phyloP scores from a whole-genome alignment of 257 asterid species.

The Salvia splendens region DNA sequence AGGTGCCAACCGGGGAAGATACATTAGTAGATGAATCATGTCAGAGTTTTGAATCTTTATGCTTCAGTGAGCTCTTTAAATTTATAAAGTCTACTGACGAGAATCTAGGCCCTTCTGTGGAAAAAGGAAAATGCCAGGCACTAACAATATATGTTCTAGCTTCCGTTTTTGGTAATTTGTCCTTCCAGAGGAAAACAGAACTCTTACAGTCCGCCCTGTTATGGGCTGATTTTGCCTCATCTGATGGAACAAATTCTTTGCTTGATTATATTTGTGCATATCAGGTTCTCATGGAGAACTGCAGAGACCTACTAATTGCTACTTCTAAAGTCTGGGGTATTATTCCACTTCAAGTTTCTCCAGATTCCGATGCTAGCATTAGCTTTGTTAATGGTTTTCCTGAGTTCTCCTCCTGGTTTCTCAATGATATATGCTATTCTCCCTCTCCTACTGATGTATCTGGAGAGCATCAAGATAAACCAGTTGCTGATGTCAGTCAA shows the following conservation, averaged over 20 bases:
- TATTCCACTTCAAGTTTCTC: conserved; percentile 54
- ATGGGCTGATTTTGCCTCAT: conserved; percentile 73
- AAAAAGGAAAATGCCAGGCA: conserved; percentile 58
- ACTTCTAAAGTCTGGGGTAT: conserved; percentile 59
- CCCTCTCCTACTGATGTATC: conserved; percentile 40
- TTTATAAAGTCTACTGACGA: conserved; percentile 42
- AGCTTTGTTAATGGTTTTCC: conserved; percentile 45
- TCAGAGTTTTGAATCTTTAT: conserved; percentile 73
- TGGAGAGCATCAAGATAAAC: conserved; percentile 41
- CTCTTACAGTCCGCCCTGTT: conserved; percentile 49
- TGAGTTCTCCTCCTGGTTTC: conserved; percentile 55
- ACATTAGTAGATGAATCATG: conserved; percentile 51
- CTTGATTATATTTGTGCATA: conserved; percentile 83
- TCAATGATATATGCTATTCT: conserved; percentile 51
- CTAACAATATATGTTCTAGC: conserved; percentile 74
- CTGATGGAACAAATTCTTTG: conserved; percentile 54
- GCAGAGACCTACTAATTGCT: conserved; percentile 56
- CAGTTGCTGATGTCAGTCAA: conserved; percentile 40
- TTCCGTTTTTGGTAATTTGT: conserved; percentile 68
- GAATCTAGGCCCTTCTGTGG: conserved; percentile 38
- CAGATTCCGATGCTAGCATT: conserved; percentile 46
- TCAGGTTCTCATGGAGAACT: conserved; percentile 76
- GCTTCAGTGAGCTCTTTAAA: conserved; percentile 77
- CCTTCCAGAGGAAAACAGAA: conserved; percentile 60
- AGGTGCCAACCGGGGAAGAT: conserved; percentile 65